These are phyloP conservation scores for Saccharomycopsis hybrid DNA, from an alignment of 1,139 yeast species.

Conservation along the genomic window DNA sequence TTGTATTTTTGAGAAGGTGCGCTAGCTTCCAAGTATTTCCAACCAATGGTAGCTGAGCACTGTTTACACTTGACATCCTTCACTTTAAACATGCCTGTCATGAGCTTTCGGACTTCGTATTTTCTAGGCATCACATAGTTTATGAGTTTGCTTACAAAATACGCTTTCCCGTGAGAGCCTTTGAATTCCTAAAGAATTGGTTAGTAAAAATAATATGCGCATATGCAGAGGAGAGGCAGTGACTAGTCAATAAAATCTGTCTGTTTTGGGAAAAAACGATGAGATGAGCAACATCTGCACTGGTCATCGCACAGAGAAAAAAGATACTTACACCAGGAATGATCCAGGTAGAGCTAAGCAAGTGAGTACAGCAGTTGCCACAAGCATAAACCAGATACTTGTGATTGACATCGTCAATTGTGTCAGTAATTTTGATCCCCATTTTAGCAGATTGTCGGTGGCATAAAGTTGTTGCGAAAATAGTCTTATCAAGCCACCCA, in stretches of 20 bases:
- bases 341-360: slow-evolving; percentile 20
- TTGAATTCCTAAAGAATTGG: slow-evolving; percentile 10
- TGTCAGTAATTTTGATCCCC: slow-evolving; percentile 18
- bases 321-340: slow-evolving; percentile 19
- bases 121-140: slow-evolving; percentile 14
- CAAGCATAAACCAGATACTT: slow-evolving; percentile 13
- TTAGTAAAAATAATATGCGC: neutral
- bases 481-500: neutral
- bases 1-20: slow-evolving; percentile 56
- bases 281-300: too few relatives aligned
- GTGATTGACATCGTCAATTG: slow-evolving; percentile 16
- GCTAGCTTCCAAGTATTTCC: slow-evolving; percentile 68
- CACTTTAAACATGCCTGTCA: slow-evolving; percentile 65
- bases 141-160: slow-evolving; percentile 9
- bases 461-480: neutral
- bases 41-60: slow-evolving; percentile 59
- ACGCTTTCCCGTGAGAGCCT: slow-evolving; percentile 18
- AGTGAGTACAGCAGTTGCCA: slow-evolving; percentile 12
- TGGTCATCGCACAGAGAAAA: too few relatives aligned
- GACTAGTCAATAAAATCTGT: neutral
- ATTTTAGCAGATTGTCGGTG: slow-evolving; percentile 9
- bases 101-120: slow-evolving; percentile 43
- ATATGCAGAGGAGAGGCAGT: neutral
- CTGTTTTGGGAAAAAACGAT: neutral
- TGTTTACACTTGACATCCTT: slow-evolving; percentile 61